Evolutionary conservation across 176 grass and related monocot species (phyloP), one percentile per base, ranked within the genome.

Genomic region (Carex parvula): DNA sequence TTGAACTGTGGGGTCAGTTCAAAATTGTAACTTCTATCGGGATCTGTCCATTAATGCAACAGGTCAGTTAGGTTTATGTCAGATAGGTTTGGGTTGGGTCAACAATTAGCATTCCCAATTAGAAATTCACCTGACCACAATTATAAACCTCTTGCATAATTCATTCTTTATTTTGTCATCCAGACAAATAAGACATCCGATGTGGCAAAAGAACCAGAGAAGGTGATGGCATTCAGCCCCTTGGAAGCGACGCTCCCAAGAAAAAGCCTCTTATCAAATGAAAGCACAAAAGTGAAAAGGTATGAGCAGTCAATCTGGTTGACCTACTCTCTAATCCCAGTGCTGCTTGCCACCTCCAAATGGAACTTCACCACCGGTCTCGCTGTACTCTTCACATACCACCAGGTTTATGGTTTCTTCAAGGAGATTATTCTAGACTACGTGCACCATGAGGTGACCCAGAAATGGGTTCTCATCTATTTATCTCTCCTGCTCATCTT

Each of bases 361-460:
- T 87, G 90, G 61, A 87, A 74, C 81, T 3, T 91, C 37, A 86
- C 82, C 37, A 94, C 90, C 12, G 94, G 87, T 74, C 57, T 93
- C 17, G 57, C 94, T 13, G 84, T 94, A 13, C 42, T 89, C 35
- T 88, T 89, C 54, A 88, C 92, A 33, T 97, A 91, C 86, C 90
- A 90, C 82, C 95, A 94, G 82, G 44, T 94, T 20, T 94, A 97
- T 77, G 93, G 91, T 81, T 97, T 97, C 78, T 87, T 91, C 86
- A 97, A 94, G 87, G 92, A 97, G 89, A 97, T 97, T 29, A 57
- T 97, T 54, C 87, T 97, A 39, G 94, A 97, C 60, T 97, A 99
- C 35, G 86, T 92, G 81, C 92, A 94, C 61, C 90, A 94, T 24
- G 90, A 94, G 11, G 87, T 97, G 18, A 94, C 94, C 61, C 88